phyloP scores from a whole-genome alignment of 192 early-diverging fungal species.

The Geranomyces variabilis region DNA sequence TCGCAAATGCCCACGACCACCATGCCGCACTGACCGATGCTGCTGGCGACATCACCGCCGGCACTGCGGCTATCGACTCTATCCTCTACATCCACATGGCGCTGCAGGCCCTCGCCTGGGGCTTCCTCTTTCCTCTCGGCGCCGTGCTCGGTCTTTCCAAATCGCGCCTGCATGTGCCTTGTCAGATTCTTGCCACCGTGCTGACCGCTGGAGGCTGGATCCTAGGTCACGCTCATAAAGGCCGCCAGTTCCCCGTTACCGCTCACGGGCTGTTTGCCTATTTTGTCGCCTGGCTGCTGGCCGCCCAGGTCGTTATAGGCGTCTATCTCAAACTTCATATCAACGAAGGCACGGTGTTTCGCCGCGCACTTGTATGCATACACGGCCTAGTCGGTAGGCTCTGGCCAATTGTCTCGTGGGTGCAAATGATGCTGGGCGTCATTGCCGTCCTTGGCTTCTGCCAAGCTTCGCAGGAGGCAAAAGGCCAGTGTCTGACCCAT shows the following conservation, averaged over 20 bases:
- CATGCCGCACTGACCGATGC: background rate
- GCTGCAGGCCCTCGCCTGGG: background rate
- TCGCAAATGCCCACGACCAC: background rate
- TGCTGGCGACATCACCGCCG: background rate
- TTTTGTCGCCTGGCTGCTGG: background rate
- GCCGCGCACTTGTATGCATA: background rate
- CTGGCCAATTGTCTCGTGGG: background rate
- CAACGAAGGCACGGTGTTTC: background rate
- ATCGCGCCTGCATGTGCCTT: background rate
- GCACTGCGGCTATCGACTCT: background rate
- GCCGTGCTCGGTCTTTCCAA: background rate
- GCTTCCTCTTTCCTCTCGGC: constrained; percentile 9
- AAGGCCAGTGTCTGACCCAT: constrained; percentile 1
- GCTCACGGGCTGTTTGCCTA: background rate
- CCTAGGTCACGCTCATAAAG: background rate
- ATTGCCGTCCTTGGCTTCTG: background rate
- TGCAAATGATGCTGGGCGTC: constrained; percentile 2
- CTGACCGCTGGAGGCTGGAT: background rate
- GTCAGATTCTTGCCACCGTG: background rate
- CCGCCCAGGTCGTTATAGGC: background rate
- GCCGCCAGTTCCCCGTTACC: background rate
- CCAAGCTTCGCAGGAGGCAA: background rate
- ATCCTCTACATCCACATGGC: constrained; percentile 14
- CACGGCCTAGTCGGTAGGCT: constrained; percentile 1
- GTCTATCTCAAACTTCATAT: constrained; percentile 4